These are phyloP conservation scores for Lophium mytilinum DNA, from an alignment of 495 filamentous ascomycete species.

Conservation along the genomic window DNA sequence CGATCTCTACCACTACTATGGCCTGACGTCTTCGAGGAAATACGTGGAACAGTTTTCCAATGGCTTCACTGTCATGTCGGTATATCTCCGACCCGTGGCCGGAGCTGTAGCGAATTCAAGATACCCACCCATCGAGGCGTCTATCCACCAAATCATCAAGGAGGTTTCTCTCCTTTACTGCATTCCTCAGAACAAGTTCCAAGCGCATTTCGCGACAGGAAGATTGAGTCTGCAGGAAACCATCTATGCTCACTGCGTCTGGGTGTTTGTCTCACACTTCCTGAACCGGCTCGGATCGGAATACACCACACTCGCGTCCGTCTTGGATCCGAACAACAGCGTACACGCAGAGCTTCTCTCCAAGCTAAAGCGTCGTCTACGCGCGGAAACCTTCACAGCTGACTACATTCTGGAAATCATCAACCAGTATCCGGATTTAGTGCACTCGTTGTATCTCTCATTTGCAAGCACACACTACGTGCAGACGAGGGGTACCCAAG, in stretches of 20 bases:
- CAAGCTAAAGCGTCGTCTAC: constrained; percentile 90
- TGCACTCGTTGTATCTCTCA: constrained; percentile 80
- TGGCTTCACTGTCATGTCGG: constrained; percentile 90
- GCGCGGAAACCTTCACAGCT: constrained; percentile 93
- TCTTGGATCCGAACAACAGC: constrained; percentile 72
- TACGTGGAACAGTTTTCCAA: constrained; percentile 98
- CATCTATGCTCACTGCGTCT: constrained; percentile 92
- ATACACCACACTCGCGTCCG: constrained; percentile 75
- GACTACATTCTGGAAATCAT: constrained; percentile 98
- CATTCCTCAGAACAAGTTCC: constrained; percentile 93
- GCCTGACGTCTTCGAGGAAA: constrained; percentile 89
- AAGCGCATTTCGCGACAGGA: constrained; percentile 79
- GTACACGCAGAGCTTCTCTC: constrained; percentile 83
- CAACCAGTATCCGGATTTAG: constrained; percentile 76
- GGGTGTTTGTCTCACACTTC: constrained; percentile 97
- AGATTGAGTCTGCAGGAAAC: constrained; percentile 90
- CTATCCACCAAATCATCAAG: constrained; percentile 98
- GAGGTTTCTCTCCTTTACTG: constrained; percentile 95
- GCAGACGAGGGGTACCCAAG: constrained; percentile 66
- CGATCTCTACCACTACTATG: constrained; percentile 98
- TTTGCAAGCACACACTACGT: constrained; percentile 90
- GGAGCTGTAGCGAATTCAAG: constrained; percentile 43
- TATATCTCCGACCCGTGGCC: constrained; percentile 72
- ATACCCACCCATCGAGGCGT: constrained; percentile 76
- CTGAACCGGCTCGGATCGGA: constrained; percentile 87